Conservation (phyloP, 768 basidiomycete species). For the Boletus reticulatus region DNA sequence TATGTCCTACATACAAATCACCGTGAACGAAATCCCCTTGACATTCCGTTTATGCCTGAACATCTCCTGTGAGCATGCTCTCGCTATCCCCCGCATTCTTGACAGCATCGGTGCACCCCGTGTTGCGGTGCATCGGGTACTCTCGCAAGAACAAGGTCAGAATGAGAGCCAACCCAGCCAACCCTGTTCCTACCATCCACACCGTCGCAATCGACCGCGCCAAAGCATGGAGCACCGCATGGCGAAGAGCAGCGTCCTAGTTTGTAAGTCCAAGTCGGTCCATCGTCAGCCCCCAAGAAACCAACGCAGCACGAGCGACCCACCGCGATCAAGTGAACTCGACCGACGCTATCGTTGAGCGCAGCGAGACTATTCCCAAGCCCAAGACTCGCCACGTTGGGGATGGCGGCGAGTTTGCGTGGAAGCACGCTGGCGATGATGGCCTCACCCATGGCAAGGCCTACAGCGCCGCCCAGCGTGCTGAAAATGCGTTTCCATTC, state of each 20-base stretch:
- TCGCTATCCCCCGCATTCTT: constrained; percentile 19
- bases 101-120: constrained; percentile 36
- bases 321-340: constrained; percentile 33
- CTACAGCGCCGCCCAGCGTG: constrained; percentile 69
- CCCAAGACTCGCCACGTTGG: constrained; percentile 23
- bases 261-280: not conserved
- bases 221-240: constrained; percentile 58
- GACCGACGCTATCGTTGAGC: constrained; percentile 45
- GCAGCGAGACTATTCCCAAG: constrained; percentile 37
- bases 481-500: constrained; percentile 28
- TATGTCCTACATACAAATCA: too few species aligned
- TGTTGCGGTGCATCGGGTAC: constrained; percentile 55
- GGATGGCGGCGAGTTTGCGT: constrained; percentile 33
- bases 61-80: not conserved
- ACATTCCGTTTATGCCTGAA: not conserved
- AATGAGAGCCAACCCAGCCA: constrained; percentile 53
- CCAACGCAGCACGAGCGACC: not conserved
- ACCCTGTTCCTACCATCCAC: constrained; percentile 63
- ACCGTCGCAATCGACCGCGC: constrained; percentile 61
- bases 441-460: constrained; percentile 70
- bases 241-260: constrained; percentile 50
- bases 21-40: too few species aligned
- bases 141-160: constrained; percentile 51
- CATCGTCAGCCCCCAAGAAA: not conserved
- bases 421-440: constrained; percentile 57